These are phyloP conservation scores for Suillus ampliporus DNA, from an alignment of 768 basidiomycete species.

Conservation along the genomic window DNA sequence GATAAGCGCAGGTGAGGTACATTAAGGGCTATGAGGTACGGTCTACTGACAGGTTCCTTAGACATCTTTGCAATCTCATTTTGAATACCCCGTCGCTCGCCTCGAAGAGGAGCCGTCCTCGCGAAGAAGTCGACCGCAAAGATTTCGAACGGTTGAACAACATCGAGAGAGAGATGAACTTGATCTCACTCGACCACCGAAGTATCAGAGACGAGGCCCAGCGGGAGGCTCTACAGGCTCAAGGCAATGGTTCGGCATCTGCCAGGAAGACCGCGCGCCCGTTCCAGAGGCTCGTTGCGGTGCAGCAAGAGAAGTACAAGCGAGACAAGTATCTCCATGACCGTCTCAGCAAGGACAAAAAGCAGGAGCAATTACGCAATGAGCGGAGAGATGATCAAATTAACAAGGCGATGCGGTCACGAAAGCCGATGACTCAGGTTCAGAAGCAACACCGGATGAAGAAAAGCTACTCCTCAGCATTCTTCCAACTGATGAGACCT, in stretches of 20 bases:
- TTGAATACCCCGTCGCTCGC: constrained; percentile 54
- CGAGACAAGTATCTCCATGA: constrained; percentile 74
- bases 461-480: constrained; percentile 83
- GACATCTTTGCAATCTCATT: constrained; percentile 72
- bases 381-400: constrained; percentile 80
- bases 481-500: constrained; percentile 88
- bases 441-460: constrained; percentile 85
- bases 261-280: constrained; percentile 62
- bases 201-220: constrained; percentile 77
- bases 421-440: constrained; percentile 54
- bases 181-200: constrained; percentile 70
- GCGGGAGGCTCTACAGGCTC: constrained; percentile 60
- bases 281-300: constrained; percentile 65
- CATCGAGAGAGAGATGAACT: constrained; percentile 71
- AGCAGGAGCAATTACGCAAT: constrained; percentile 71
- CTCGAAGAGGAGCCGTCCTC: constrained; percentile 47
- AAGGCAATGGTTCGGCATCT: constrained; percentile 48
- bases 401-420: constrained; percentile 69
- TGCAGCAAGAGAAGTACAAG: constrained; percentile 83
- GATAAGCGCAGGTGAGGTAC: constrained; percentile 75
- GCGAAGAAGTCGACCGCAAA: constrained; percentile 63
- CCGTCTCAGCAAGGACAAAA: constrained; percentile 76
- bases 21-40: not conserved
- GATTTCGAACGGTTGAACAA: constrained; percentile 79
- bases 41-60: constrained; percentile 37